A percentile compares a stretch with the other conserved stretches of the same genome.
Evolutionary conservation across 2,329 filamentous ascomycete genomes (phyloP).

Genomic region (Shiraia sp.): DNA sequence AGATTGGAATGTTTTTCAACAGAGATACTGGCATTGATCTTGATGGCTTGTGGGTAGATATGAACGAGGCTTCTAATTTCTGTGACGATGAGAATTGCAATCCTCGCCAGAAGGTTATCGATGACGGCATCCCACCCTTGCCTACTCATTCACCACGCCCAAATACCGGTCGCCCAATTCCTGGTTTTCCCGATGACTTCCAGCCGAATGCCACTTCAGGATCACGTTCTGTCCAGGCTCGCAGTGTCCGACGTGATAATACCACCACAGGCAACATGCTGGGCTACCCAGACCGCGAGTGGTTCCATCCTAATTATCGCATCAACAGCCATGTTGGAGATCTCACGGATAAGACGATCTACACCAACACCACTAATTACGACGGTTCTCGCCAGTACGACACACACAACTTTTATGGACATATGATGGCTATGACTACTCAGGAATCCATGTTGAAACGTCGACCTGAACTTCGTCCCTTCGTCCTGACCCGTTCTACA

Average conservation of each 20-base stretch:
- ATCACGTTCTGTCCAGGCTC: conserved; percentile 9
- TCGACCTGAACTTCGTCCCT: conserved; percentile 65
- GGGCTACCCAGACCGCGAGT: conserved; percentile 65
- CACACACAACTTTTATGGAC: conserved; percentile 76
- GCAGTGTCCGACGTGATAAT: conserved; percentile 7
- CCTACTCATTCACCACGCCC: conserved; percentile 58
- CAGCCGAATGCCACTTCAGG: conserved; percentile 57
- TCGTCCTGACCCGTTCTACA: conserved; percentile 76
- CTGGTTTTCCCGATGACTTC: conserved; percentile 70
- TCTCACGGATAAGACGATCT: conserved; percentile 56
- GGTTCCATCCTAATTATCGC: conserved; percentile 66
- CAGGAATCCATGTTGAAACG: conserved; percentile 68
- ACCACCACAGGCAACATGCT: conserved; percentile 48
- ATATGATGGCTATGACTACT: conserved; percentile 72
- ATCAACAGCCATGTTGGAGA: conserved; percentile 64
- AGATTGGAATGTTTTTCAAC: conserved; percentile 69
- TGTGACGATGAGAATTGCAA: conserved; percentile 52
- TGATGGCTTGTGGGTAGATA: conserved; percentile 68
- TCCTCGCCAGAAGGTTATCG: conserved; percentile 41
- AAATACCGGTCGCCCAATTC: conserved; percentile 64
- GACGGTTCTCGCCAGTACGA: conserved; percentile 73
- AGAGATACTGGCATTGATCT: conserved; percentile 69
- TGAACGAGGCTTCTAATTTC: conserved; percentile 48
- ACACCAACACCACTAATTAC: conserved; percentile 69
- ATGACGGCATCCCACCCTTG: conserved; percentile 59